Base-by-base conservation (phyloP, 352 stramenopile genomes). In the Phytophthora podocarpi region DNA sequence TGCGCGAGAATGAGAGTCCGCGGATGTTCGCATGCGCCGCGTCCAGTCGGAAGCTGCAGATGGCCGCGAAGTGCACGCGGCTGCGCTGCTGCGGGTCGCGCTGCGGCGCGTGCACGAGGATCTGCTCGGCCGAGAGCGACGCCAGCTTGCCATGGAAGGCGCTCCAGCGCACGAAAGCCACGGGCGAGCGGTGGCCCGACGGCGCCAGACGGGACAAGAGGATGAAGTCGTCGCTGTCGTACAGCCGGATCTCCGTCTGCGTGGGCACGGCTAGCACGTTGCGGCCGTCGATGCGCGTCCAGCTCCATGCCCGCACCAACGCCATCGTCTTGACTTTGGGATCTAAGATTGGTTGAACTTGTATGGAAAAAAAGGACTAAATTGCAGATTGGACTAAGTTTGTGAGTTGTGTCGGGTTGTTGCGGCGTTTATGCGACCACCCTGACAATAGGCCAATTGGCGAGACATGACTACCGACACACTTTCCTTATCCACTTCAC, bases 211-310 rank as follows among this genome's bases (percentile, higher is more conserved):
- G 77, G 13, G 76, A 62, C 24, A 93, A 59, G 28, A 95, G 69
- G n/a, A 89, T 82, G 65, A 95, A 95, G 71, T 95, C 83, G 39
- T 90, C 82, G 50, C 79, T 91, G 60, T 95, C 85, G 66, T 90
- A 90, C 9, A 95, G 67, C 26, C 85, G 76, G 41, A 95, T 88
- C 51, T 90, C 78, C 16, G 76, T 74, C 47, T 74, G 71, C 36
- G 76, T 85, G 41, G 83, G 81, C 32, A 95, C 76, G 13, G 85
- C 85, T 32, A 91, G 65, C 59, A 95, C 85, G 46, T 92, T 95
- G 60, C 82, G 82, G 32, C 85, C 82, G 61, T 95, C 85, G 43
- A 95, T 76, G 57, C 82, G 78, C 60, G 83, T 85, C 85, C 85
- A 95, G 55, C 80, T 89, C 83, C 85, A 95, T 40, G 81, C 60